Base-by-base conservation (phyloP, 352 stramenopile genomes). In the Pythium biforme region DNA sequence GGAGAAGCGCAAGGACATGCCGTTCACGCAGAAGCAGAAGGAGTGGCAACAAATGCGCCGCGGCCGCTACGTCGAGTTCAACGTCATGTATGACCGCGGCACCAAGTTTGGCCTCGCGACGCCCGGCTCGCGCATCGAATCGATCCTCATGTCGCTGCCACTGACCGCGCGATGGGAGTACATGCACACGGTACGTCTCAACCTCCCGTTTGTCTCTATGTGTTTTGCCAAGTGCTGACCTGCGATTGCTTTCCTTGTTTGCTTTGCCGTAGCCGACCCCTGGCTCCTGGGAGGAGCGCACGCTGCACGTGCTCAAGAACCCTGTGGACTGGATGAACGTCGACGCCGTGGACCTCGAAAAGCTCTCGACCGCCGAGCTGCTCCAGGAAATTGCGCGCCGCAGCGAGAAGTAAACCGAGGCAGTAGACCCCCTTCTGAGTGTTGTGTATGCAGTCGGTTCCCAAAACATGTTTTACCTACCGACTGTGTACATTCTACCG, bases 1-100 rank as follows among this genome's bases (percentile, higher is more conserved):
- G 34, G 77, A 92, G 56, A 94, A 92, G 49, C 95, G 97, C 72
- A 99, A 98, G 72, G 79, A 99, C 78, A 81, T 98, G 83, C 77
- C 85, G 43, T 99, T 97, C 77, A 98, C 93, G 26, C 56, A 98
- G 66, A 66, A 97, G 73, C 81, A 99, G 69, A 99, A 99, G 83
- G 75, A 98, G 54, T 99, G 97, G 97, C 97, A 99, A 82, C 92
- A 98, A 69, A 90, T 99, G 19, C 89, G 97, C 54, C 86, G 95
- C 23, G 96, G 96, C 46, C 88, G 94, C 64, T 99, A 99, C 79
- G 95, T 99, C 9, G 97, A 99, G 82, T 99, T 99, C 80, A 99
- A 99, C 83, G 86, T 99, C 62, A 98, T 99, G 68, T 99, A 99
- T 74, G 97, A 99, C 77, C 85, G 97, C 25, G 97, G 97, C 69